Evolutionary conservation across 176 grass and related monocot species (phyloP), one percentile per base, ranked within the genome.

Genomic region (Oryza nivara): DNA sequence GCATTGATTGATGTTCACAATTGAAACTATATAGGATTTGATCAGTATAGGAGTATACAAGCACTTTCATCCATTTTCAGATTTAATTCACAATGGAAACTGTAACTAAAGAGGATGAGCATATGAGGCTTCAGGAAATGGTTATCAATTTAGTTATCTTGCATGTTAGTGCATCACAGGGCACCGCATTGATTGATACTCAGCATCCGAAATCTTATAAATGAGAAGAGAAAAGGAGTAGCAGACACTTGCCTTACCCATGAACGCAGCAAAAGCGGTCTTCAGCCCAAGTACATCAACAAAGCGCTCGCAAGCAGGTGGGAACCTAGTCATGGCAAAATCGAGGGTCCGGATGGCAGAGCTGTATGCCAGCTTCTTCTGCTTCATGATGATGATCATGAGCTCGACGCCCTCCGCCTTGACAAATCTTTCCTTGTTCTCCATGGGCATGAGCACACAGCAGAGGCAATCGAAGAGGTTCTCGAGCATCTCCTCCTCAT

Each of bases 301-400:
- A 77, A 99, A 99, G 0, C 93, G 91, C 81, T 96, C 96, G 2
- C 96, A 99, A 1, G 96, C 93, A 28, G 93, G 93, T 0, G 96
- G 91, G 71, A 95, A 98, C 70, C 92, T 94, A 0, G 96, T 99
- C 96, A 99, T 99, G 74, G 91, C 89, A 40, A 99, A 99, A 89
- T 99, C 93, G 4, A 99, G 51, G 2, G 91, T 91, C 54, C 91
- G 79, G 65, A 96, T 96, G 4, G 96, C 91, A 0, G 96, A 98
- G 66, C 89, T 91, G 81, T 98, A 98, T 0, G 91, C 93, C 0
- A 92, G 84, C 44, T 99, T 99, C 84, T 96, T 99, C 91, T 99
- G 96, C 72, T 99, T 99, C 88, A 96, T 94, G 75, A 99, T 99
- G 77, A 96, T 99, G 73, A 95, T 98, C 96, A 98, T 98, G 75